Evolutionary conservation across 1,139 yeast species (phyloP), one percentile per base, ranked within the genome.

Genomic region (Pichia sp.): DNA sequence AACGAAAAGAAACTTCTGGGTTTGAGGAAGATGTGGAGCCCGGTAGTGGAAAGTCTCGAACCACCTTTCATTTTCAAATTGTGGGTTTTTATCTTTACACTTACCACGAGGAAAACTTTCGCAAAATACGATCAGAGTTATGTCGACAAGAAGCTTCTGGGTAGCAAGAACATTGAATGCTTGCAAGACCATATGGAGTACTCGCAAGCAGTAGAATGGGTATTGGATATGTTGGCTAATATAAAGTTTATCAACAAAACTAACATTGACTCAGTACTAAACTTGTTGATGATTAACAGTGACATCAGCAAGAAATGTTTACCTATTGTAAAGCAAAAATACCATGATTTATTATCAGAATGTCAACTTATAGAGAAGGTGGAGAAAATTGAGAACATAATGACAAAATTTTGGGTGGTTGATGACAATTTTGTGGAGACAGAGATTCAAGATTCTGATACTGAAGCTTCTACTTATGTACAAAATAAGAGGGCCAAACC

Each of bases 41-140:
- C 70, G 0, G 47, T 70, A 1, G 23, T 71, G 19, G 60, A 63
- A 46, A 62, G 65, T 22, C 49, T 70, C 3, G 67, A 70, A 8
- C 46, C 43, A 22, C 58, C 55, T 3, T 50, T 60, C 19, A 26
- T 51, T 2, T 23, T 53, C 10, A 44, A 54, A 7, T 31, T 65
- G 16, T 52, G 60, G 58, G 31, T 25, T 4, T 41, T 40, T 16
- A 44, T 64, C 6, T 36, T 59, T 3, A 36, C 25, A 2, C 43
- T 60, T 30, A 47, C 55, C 0, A 58, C 57, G 22, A 39, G 47
- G 2, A 48, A 52, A 25, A 21, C 36, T 2, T 44, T 54, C 4
- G 42, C 45, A 3, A 40, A 51, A 10, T 50, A 53, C 45, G 42
- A 47, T 30, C n/a, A 23, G 12, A 25, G 12, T 4, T 34, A 41